A percentile compares a stretch with the other conserved stretches of the same genome.
Evolutionary conservation across 768 basidiomycete species (phyloP).

Genomic region (Lactifluus echinatus): DNA sequence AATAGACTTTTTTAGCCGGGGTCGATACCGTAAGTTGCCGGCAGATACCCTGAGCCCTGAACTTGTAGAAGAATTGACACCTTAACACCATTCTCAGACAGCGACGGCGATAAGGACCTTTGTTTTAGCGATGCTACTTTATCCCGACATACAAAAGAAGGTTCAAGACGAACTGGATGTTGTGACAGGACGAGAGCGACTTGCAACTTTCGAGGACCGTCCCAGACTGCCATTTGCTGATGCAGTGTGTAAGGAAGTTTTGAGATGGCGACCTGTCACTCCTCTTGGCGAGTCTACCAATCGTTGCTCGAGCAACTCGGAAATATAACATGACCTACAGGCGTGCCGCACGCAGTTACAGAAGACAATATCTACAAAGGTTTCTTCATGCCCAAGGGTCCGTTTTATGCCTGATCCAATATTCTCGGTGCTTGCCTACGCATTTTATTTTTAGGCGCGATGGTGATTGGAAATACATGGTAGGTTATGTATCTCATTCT

Average conservation of each 20-base stretch:
- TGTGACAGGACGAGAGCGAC: slow-evolving; percentile 15
- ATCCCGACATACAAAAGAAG: slow-evolving; percentile 17
- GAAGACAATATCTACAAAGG: slow-evolving; percentile 6
- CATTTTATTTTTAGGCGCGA: neutral
- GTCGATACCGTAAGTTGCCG: slow-evolving; percentile 1
- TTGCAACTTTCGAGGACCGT: slow-evolving; percentile 21
- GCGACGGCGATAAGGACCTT: neutral
- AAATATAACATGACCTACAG: neutral
- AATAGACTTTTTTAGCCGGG: neutral
- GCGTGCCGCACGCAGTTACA: neutral
- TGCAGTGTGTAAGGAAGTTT: slow-evolving; percentile 21
- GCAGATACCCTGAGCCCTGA: neutral
- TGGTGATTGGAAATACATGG: slow-evolving; percentile 4
- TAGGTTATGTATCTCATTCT: neutral
- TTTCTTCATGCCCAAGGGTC: slow-evolving; percentile 10
- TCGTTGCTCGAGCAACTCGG: neutral
- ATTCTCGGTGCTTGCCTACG: too few relatives aligned
- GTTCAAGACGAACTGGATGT: slow-evolving; percentile 22
- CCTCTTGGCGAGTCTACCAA: slow-evolving; percentile 17
- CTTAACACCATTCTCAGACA: neutral
- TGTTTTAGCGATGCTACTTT: slow-evolving; percentile 8
- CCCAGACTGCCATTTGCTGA: slow-evolving; percentile 19
- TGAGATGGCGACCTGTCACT: slow-evolving; percentile 12
- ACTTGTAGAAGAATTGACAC: neutral
- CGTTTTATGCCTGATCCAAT: neutral